Percentiles rank a stretch among this genome's conserved stretches.
These are phyloP conservation scores for Septoria linicola DNA, from an alignment of 2,329 filamentous ascomycete species.

Conservation along the genomic window DNA sequence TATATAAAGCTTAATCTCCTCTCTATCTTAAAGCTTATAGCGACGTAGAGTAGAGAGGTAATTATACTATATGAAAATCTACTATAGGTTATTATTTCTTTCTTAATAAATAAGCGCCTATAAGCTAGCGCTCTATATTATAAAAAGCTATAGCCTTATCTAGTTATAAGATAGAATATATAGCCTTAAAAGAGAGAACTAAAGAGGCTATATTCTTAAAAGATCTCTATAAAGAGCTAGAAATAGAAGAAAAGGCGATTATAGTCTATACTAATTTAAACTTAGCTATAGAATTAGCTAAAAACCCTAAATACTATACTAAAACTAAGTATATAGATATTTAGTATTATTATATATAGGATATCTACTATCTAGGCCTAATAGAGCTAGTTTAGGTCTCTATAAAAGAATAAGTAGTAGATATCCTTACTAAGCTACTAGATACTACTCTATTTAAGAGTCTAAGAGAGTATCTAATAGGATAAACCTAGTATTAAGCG, in stretches of 20 bases:
- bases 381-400: conserved; percentile 10
- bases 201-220: conserved; percentile 14
- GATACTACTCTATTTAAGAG: not conserved
- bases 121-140: not conserved
- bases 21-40: conserved; percentile 1
- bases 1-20: conserved; percentile 7
- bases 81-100: no score
- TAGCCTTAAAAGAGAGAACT: conserved; percentile 14
- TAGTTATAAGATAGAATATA: conserved; percentile 15
- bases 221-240: conserved; percentile 12
- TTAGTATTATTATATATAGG: conserved; percentile 12
- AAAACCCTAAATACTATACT: conserved; percentile 6
- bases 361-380: not conserved
- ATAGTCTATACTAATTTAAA: conserved; percentile 6
- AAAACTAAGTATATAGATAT: conserved; percentile 18
- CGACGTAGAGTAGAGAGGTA: conserved; percentile 6
- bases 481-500: no score
- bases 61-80: conserved; percentile 9
- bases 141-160: conserved; percentile 6
- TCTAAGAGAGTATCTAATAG: conserved; percentile 3
- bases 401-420: conserved; percentile 15
- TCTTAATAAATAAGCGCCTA: no score
- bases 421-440: conserved; percentile 9
- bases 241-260: conserved; percentile 3
- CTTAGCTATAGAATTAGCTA: conserved; percentile 13